Base-by-base conservation (phyloP, 331 rosid species). In the Prunus yedoensis region DNA sequence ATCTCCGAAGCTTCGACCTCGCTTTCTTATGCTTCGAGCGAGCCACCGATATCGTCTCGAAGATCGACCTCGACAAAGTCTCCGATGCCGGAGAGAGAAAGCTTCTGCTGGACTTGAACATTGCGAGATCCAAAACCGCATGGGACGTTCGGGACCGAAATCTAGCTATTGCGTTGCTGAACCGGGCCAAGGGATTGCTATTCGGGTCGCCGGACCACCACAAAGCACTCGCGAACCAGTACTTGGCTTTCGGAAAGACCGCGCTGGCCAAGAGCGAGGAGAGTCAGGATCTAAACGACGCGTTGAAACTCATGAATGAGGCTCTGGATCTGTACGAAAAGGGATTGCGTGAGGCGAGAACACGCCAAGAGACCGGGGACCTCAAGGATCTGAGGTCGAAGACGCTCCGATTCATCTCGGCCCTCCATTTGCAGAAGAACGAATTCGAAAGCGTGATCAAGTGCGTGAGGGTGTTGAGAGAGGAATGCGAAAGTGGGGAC, bases 391-490 rank as follows among this genome's bases (percentile, higher is more conserved):
- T 89, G 65, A 86, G 91, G 70, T 85, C 86, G 83, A 91, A 92
- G 80, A 84, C 90, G 27, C 80, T 94, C 11, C 86, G 99, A 74
- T 94, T 94, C 84, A 88, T 94, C 20, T 86, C 95, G 0, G 99
- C 96, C 10, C 85, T 88, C 14, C 97, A 94, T 84, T 84, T 94
- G 62, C 99, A 92, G 85, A 85, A 81, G 72, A 94, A 82, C 18
- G 99, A 94, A 57, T 92, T 79, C 57, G 95, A 94, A 60, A 88
- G 95, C 61, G 99, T 89, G 52, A 74, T 94, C 49, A 94, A 91
- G 83, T 94, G 99, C 52, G 92, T 94, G 77, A 90, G 87, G 89
- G 92, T 91, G 71, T 76, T 94, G 82, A 86, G 97, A 78, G 96
- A 91, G 25, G 85, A 35, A 15, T 25, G 77, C 45, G 96, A 86